Evolutionary conservation across 164 flowering plant species (phyloP), one percentile per base, ranked within the genome.

Genomic region (Buxus sempervirens): DNA sequence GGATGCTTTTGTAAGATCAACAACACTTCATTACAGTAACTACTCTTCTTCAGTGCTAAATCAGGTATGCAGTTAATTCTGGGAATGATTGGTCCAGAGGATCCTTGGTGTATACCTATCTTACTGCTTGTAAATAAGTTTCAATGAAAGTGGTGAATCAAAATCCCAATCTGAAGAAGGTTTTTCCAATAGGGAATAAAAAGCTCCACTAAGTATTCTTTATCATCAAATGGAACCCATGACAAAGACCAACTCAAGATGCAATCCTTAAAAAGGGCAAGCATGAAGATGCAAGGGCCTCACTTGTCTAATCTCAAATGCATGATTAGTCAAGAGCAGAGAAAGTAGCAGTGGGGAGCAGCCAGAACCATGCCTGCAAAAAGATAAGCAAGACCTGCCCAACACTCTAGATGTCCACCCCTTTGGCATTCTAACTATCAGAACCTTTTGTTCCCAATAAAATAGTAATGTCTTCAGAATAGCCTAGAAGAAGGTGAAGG

Each of bases 331-430:
- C 69, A 32, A 63, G 42, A 23, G 41, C 18, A 22, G 63, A 45
- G 26, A 66, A 16, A 45, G 22, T 61, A 8, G 32, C 20, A 67
- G 66, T 49, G 54, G 65, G 59, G 61, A 60, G 54, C 75, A 72
- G 49, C 28, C 41, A 66, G 54, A 56, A 41, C 20, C 62, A 45
- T 67, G 63, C 53, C 55, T 36, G 28, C 63, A 41, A 56, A 67
- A 67, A 58, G 68, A 68, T 68, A 24, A 45, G 71, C 58, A 62
- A 45, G 51, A 15, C 9, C 5, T 45, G 51, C 14, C 51, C 51
- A 45, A 45, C 51, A 6, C 51, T 10, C 9, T 45, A 5, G 51
- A 15, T 10, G 5, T 45, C 18, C 51, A 45, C 13, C 51, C 51
- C 18, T 45, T 15, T 15, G 5, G 18, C 2, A 45, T 45, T 15